Conservation (phyloP, 108 stramenopile genomes). For the Pseudonitzschia multiseries region DNA sequence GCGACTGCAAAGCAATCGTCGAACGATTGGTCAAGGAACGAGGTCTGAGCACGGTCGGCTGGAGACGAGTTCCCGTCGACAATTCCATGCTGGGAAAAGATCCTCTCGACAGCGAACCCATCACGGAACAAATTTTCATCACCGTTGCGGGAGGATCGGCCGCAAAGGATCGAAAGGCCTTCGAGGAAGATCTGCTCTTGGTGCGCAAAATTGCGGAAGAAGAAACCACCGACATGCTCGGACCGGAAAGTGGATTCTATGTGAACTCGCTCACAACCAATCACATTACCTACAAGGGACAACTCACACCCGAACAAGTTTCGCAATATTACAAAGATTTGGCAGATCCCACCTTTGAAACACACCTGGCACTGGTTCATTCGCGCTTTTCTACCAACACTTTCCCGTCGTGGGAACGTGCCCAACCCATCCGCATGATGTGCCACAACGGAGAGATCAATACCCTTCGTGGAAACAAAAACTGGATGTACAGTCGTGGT, state of each 20-base stretch:
- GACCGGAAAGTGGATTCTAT: constrained; percentile 89
- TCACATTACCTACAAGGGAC: constrained; percentile 96
- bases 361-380: constrained; percentile 91
- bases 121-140: constrained; percentile 85
- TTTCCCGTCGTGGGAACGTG: constrained; percentile 94
- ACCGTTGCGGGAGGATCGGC: constrained; percentile 33
- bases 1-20: constrained; percentile 79
- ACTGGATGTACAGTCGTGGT: constrained; percentile 96
- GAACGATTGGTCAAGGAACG: constrained; percentile 78
- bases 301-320: constrained; percentile 93
- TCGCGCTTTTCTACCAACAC: constrained; percentile 95
- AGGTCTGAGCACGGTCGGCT: constrained; percentile 80
- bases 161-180: constrained; percentile 43
- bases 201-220: constrained; percentile 86
- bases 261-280: constrained; percentile 82
- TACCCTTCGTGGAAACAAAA: constrained; percentile 95
- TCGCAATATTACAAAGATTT: constrained; percentile 91
- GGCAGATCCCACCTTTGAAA: constrained; percentile 77
- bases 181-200: constrained; percentile 91
- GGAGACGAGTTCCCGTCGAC: constrained; percentile 88
- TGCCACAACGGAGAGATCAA: constrained; percentile 98
- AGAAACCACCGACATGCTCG: constrained; percentile 74
- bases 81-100: constrained; percentile 90
- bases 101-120: constrained; percentile 88
- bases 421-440: constrained; percentile 97